Conservation (phyloP, 441 rosid genomes). For the Cnidoscolus chayamansa region DNA sequence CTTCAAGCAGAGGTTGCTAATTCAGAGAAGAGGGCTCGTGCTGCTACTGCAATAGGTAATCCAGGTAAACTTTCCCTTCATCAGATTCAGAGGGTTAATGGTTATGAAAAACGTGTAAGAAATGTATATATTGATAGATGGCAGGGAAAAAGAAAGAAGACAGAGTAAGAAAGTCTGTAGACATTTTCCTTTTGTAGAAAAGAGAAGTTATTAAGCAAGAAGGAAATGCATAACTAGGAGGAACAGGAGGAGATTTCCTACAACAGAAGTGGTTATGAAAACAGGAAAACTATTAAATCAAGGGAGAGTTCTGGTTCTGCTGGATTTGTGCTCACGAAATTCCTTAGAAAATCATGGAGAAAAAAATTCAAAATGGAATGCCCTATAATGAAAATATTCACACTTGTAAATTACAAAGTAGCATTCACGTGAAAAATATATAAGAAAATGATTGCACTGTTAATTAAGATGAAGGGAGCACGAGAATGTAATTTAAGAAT, state of each 20-base stretch:
- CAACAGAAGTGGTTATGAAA: neutral
- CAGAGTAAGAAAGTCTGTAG: no score
- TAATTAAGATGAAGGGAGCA: no score
- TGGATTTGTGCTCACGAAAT: neutral
- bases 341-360: neutral
- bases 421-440: no score
- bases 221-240: neutral
- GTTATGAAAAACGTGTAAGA: neutral
- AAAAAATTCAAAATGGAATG: no score
- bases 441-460: no score
- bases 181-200: neutral
- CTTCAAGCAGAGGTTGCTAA: slow-evolving; percentile 89
- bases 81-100: neutral
- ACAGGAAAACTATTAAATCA: neutral
- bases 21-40: slow-evolving; percentile 71
- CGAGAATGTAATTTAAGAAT: no score
- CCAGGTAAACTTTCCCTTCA: slow-evolving; percentile 42
- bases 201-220: neutral
- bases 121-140: neutral
- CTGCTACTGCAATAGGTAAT: slow-evolving; percentile 54
- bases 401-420: no score
- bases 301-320: neutral
- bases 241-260: neutral
- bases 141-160: neutral
- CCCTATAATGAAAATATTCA: no score